Evolutionary conservation across 192 early-diverging fungal genomes (phyloP).

Genomic region (Funneliformis geosporum): DNA sequence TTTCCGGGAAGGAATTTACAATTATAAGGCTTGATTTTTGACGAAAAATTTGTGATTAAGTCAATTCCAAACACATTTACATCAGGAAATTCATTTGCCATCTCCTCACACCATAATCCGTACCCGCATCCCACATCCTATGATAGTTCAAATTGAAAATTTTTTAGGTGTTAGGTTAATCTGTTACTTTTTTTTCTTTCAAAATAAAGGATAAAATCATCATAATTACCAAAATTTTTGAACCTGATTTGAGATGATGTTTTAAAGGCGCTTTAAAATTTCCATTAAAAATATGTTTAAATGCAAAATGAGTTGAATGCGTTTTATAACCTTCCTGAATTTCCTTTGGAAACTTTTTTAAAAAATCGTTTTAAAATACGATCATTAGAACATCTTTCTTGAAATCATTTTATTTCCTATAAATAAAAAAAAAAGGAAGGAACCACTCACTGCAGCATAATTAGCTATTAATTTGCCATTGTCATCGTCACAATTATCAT

Average conservation of each 20-base stretch:
- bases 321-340: slow-evolving; percentile 4
- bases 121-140: slow-evolving; percentile 46
- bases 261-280: slow-evolving; percentile 6
- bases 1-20: slow-evolving; percentile 1
- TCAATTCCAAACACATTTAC: slow-evolving; percentile 39
- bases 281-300: slow-evolving; percentile 15
- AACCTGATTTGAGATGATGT: neutral
- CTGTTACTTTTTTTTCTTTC: no score
- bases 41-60: neutral
- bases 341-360: slow-evolving; percentile 11
- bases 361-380: neutral
- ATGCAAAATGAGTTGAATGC: slow-evolving; percentile 19
- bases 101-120: slow-evolving; percentile 40
- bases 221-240: slow-evolving; percentile 1
- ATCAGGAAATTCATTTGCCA: slow-evolving; percentile 41
- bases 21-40: slow-evolving; percentile 4
- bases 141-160: neutral
- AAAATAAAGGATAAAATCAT: neutral
- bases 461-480: no score
- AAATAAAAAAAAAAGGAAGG: neutral
- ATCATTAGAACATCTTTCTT: no score
- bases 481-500: neutral
- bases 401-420: no score
- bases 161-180: neutral
- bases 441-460: neutral